Base-by-base conservation (phyloP, 2,329 filamentous ascomycete genomes). In the Didymella arachidicola region DNA sequence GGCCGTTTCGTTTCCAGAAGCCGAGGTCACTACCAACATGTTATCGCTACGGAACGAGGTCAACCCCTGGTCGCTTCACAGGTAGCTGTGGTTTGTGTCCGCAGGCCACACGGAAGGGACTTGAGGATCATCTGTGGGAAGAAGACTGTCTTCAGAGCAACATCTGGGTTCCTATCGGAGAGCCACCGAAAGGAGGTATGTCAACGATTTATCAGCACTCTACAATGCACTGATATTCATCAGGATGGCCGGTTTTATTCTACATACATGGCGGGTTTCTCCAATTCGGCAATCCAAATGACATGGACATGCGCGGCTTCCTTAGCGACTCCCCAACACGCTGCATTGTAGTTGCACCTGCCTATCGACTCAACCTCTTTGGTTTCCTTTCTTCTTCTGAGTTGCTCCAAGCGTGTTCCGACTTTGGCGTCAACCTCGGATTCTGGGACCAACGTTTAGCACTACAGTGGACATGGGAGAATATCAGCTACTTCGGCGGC, bases 201-300 rank as follows among this genome's bases (percentile, higher is more conserved):
- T 39, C n/a, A 4, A 4, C 36, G 3, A 2, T 22, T 32, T 5
- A 3, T 18, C 14, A 4, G 27, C 2, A 36, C 18, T 2, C 14
- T 26, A 18, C 22, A 25, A 22, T 22, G 7, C 12, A 26, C 14
- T 58, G 36, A 58, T 6, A 2, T 18, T 29, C 2, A 16, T 8
- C 32, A 76, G 82, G 84, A 16, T 87, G 84, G 84, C 85, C 85
- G 4, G 84, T 87, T 0, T 78, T 84, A 49, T 81, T 87, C 64
- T 86, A 80, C 69, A 84, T 86, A 45, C 84, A 84, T 62, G 82
- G 82, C 30, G 84, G 85, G 3, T 87, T 85, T 67, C 76, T 87
- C 22, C 85, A 87, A 72, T 82, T 82, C 58, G 85, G 85, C 19
- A 77, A 71, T 10, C 79, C 84, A 0, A 86, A 85, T 60, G 75